Base-by-base conservation (phyloP, 2,329 filamentous ascomycete species). In the Pseudocercospora musae region DNA sequence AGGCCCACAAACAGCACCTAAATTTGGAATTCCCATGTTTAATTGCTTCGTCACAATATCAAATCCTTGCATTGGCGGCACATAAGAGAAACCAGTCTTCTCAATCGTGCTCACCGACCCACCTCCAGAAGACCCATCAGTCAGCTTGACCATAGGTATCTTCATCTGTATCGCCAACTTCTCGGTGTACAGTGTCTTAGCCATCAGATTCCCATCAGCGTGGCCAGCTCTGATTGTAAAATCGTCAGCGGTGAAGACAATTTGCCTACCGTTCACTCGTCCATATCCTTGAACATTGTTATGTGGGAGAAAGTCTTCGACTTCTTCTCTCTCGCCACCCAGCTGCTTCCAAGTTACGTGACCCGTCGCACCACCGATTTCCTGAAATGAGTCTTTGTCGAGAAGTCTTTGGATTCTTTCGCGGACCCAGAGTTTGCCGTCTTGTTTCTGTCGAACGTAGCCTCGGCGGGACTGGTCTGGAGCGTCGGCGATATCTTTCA, bases 341-440 rank as follows among this genome's bases (percentile, higher is more conserved):
- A 80, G 74, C 55, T 81, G 79, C 65, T 79, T 81, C 85, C 86
- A 89, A 50, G 75, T 78, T 9, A 87, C 85, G 0, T 81, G 84
- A 4, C 86, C 86, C 1, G 83, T 83, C 0, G 86, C 79, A 48
- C 82, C 85, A 0, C 86, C 86, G 6, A 88, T 80, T 72, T 88
- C 86, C 18, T 78, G 77, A 65, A 87, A 87, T 23, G 78, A 82
- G 2, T 78, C 81, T 1, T 75, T 68, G 61, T 88, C 85, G 10
- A 88, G 77, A n/a, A 89, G 76, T 31, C 81, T 76, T 4, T 84
- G 78, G 18, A 88, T 82, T 2, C 86, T 78, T 68, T 88, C 85
- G 21, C 85, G 81, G 0, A 88, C 85, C 85, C 85, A 88, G 18
- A 88, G 78, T 72, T 89, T 89, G 1, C 86, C 86, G 2, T 84